A percentile compares a stretch with the other conserved stretches of the same genome.
phyloP scores from a whole-genome alignment of 2,329 filamentous ascomycete species.

The Pyrenophora seminiperda region DNA sequence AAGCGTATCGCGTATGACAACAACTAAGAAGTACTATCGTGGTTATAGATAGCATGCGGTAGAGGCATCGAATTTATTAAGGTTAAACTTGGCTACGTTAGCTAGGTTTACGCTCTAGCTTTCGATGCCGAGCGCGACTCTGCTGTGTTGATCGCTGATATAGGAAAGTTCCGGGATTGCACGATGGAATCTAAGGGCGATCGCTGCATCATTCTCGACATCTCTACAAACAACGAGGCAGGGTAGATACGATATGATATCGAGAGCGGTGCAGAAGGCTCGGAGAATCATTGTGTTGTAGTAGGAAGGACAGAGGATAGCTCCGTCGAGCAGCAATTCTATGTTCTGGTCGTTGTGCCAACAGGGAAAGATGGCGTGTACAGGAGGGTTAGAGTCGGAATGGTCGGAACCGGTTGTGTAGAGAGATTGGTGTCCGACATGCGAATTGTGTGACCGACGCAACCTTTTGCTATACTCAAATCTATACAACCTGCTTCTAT shows the following conservation, averaged over 20 bases:
- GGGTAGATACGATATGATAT: not conserved
- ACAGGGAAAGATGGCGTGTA: not conserved
- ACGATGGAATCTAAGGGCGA: not conserved
- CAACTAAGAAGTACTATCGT: constrained; percentile 17
- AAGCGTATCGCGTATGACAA: constrained; percentile 10
- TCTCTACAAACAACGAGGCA: not conserved
- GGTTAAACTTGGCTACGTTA: not conserved
- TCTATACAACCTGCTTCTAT: too few species aligned
- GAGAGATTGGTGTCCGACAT: not conserved
- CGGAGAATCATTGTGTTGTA: not conserved
- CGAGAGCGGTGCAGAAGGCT: not conserved
- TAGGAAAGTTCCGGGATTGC: not conserved
- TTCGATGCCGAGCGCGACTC: not conserved
- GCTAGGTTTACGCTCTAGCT: not conserved
- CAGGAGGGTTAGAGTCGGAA: not conserved
- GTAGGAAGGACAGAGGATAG: not conserved
- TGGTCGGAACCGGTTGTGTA: not conserved
- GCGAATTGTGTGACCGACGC: not conserved
- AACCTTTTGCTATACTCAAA: too few species aligned
- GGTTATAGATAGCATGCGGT: constrained; percentile 8
- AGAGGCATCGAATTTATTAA: not conserved
- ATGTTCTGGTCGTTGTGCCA: not conserved
- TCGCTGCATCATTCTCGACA: not conserved
- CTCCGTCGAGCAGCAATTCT: not conserved
- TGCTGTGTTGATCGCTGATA: not conserved